Conservation (phyloP, 495 filamentous ascomycete species). For the Aspergillus homomorphus region DNA sequence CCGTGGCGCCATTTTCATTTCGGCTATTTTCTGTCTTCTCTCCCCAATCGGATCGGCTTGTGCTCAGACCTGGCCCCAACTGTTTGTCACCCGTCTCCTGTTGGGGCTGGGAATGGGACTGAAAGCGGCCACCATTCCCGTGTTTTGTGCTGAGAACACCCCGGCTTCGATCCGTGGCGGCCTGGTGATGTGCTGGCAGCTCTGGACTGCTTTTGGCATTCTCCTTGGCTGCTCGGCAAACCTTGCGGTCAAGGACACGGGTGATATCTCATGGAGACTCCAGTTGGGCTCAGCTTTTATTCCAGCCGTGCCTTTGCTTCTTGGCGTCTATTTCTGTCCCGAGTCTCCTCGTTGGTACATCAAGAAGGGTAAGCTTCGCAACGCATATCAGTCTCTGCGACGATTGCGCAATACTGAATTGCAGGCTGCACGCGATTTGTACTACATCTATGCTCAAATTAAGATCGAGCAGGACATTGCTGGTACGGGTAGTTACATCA, state of each 20-base stretch:
- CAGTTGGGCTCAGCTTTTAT: constrained; percentile 78
- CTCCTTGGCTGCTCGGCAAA: constrained; percentile 70
- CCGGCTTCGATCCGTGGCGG: constrained; percentile 73
- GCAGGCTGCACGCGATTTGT: constrained; percentile 64
- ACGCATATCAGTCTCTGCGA: constrained; percentile 59
- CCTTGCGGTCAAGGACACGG: constrained; percentile 57
- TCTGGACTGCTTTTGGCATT: constrained; percentile 79
- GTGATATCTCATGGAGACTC: constrained; percentile 66
- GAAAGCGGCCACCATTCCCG: constrained; percentile 59
- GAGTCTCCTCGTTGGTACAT: constrained; percentile 72
- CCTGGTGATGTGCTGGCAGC: constrained; percentile 81
- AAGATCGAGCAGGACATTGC: constrained; percentile 49
- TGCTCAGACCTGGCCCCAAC: constrained; percentile 56
- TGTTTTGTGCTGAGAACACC: constrained; percentile 74
- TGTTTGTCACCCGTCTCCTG: constrained; percentile 56
- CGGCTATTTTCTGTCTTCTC: constrained; percentile 58
- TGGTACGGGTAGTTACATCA: constrained; percentile 49
- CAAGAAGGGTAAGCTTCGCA: constrained; percentile 51
- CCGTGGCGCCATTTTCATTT: constrained; percentile 58
- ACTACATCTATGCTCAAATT: constrained; percentile 62
- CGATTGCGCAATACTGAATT: constrained; percentile 58
- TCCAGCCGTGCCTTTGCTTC: constrained; percentile 61
- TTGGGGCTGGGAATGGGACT: constrained; percentile 67
- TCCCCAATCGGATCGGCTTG: constrained; percentile 55
- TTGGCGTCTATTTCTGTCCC: constrained; percentile 62